Base-by-base conservation (phyloP, 1,139 yeast genomes). In the Lodderomyces beijingensis region DNA sequence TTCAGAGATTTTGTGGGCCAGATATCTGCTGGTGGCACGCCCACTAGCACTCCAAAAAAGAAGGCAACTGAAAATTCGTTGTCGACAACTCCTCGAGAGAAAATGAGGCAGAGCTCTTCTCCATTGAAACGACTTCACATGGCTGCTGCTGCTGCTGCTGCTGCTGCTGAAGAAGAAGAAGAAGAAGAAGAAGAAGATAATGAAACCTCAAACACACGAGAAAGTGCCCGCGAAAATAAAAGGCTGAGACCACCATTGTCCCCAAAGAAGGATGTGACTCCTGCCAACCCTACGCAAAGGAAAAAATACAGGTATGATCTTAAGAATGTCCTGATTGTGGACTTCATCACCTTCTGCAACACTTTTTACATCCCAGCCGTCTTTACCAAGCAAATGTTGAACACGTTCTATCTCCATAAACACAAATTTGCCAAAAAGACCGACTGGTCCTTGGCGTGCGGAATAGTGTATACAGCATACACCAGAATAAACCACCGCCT, bases 401-500 rank as follows among this genome's bases (percentile, higher is more conserved):
- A 66, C 24, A 70, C 79, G 0, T 80, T 71, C 42, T 56, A 65
- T 24, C 55, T 62, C 2, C 76, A 76, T 42, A 65, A 70, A 27
- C 67, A 70, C 31, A 74, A 75, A 43, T 70, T 79, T 33, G 45
- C 49, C 12, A 67, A 64, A 41, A 71, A 72, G 31, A 76, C 72
- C 36, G 81, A 79, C 28, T 81, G 88, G 86, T 74, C 78, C 11
- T 52, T 81, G 18, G 74, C 81, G 1, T 78, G 85, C 50, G 89
- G 88, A 0, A 51, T 81, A 41, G 64, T 80, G 1, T 65, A 79
- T 27, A 71, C 80, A 5, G 78, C 80, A 10, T 78, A 76, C 33
- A 58, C 65, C 10, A 59, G 79, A 10, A 65, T 80, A 23, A 77
- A 78, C 48, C 69, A 72, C 38, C 60, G 60, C 16, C 49, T 65